A percentile compares a stretch with the other conserved stretches of the same genome.
Conservation (phyloP, 2,329 filamentous ascomycete genomes). For the Fusarium sp. region DNA sequence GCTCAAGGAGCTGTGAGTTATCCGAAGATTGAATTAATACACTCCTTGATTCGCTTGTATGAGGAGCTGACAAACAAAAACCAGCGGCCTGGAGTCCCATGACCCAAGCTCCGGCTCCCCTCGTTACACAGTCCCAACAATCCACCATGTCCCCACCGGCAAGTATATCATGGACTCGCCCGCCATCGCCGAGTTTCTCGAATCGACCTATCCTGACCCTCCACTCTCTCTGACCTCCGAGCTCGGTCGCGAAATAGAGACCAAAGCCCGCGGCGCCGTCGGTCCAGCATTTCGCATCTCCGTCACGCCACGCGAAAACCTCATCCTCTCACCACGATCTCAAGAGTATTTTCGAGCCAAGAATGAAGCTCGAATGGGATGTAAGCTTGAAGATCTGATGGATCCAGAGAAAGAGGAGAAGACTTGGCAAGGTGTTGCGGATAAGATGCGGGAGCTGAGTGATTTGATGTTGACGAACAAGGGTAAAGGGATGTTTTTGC, state of each 20-base stretch:
- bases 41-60: no score
- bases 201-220: not conserved
- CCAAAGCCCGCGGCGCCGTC: not conserved
- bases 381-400: constrained; percentile 1
- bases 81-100: not conserved
- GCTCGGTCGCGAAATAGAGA: not conserved
- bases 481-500: not conserved
- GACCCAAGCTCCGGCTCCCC: not conserved
- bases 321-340: constrained; percentile 3
- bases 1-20: not conserved
- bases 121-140: constrained; percentile 5
- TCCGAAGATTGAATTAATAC: accelerated
- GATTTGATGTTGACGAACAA: constrained; percentile 1
- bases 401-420: not conserved
- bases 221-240: not conserved
- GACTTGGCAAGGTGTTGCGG: not conserved
- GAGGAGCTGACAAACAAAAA: not conserved
- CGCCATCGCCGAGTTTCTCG: constrained; percentile 3
- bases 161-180: constrained; percentile 5
- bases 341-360: constrained; percentile 18
- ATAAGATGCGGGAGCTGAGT: not conserved
- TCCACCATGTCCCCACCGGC: not conserved
- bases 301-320: not conserved
- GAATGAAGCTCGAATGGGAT: not conserved
- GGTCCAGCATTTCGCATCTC: not conserved